A percentile compares a stretch with the other conserved stretches of the same genome.
These are phyloP conservation scores for Aspergillus terreus DNA, from an alignment of 2,329 filamentous ascomycete genomes.

Conservation along the genomic window DNA sequence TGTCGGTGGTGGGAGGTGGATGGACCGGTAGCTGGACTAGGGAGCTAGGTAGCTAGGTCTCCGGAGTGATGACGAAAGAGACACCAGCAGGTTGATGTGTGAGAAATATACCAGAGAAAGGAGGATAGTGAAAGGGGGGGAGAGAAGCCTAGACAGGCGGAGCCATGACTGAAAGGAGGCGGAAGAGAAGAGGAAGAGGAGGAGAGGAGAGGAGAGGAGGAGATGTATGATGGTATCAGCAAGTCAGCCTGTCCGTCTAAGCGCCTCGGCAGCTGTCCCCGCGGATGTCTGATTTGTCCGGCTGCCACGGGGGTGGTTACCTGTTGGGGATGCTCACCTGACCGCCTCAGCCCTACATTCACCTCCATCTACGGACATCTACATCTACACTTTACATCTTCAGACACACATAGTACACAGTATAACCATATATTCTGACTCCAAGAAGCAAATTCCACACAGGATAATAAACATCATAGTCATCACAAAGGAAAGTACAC, in stretches of 20 bases:
- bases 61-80: neutral
- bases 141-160: neutral
- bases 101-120: neutral
- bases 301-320: conserved; percentile 8
- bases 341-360: neutral
- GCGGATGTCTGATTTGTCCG: conserved; percentile 15
- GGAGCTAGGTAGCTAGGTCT: conserved; percentile 1
- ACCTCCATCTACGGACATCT: neutral
- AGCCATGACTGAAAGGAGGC: neutral
- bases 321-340: conserved; percentile 13
- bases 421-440: neutral
- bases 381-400: neutral
- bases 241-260: conserved; percentile 1
- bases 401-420: neutral
- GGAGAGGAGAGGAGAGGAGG: conserved; percentile 8
- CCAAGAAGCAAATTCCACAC: no score
- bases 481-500: conserved; percentile 22
- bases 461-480: neutral
- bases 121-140: neutral
- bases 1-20: neutral
- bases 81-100: neutral
- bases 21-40: neutral
- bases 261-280: conserved; percentile 12
- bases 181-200: conserved; percentile 9
- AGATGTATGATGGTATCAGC: conserved; percentile 1